phyloP scores from a whole-genome alignment of 768 basidiomycete genomes.

The Pulveroboletus ravenelii region DNA sequence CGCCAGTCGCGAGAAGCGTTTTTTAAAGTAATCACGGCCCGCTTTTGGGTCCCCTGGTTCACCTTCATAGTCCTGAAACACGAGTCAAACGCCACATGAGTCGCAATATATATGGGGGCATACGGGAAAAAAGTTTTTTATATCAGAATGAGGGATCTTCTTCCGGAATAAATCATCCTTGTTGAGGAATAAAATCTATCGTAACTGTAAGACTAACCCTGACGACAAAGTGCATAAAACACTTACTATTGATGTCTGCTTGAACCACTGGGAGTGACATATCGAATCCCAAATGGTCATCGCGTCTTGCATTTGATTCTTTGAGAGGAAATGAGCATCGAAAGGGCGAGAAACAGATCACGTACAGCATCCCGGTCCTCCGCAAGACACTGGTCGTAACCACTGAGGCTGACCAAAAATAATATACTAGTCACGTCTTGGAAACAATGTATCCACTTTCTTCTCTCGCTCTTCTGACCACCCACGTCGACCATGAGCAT shows the following conservation, averaged over 20 bases:
- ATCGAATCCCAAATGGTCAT: conserved; percentile 99
- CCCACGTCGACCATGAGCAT: conserved; percentile 94
- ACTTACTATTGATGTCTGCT: conserved; percentile 84
- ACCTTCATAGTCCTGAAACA: conserved; percentile 74
- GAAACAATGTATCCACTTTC: conserved; percentile 95
- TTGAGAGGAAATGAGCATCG: background rate
- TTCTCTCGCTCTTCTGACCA: conserved; percentile 88
- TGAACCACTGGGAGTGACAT: conserved; percentile 97
- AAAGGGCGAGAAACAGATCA: conserved; percentile 12
- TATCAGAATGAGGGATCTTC: conserved; percentile 78
- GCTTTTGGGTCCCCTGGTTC: conserved; percentile 64
- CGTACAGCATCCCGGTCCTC: conserved; percentile 88
- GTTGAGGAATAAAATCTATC: conserved; percentile 88
- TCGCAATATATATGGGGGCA: conserved; percentile 13
- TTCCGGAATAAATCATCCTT: conserved; percentile 91
- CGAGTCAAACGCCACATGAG: background rate
- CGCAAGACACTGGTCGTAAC: conserved; percentile 91
- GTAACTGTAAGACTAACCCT: background rate
- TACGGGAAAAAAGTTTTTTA: conserved; percentile 87
- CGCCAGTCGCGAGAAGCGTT: conserved; percentile 74
- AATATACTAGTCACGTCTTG: conserved; percentile 92
- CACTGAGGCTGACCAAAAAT: conserved; percentile 86
- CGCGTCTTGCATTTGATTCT: conserved; percentile 99
- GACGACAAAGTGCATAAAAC: background rate
- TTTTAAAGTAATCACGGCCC: conserved; percentile 88